Evolutionary conservation across 2,329 filamentous ascomycete genomes (phyloP), one percentile per base, ranked within the genome.

Genomic region (Scedosporium apiospermum): DNA sequence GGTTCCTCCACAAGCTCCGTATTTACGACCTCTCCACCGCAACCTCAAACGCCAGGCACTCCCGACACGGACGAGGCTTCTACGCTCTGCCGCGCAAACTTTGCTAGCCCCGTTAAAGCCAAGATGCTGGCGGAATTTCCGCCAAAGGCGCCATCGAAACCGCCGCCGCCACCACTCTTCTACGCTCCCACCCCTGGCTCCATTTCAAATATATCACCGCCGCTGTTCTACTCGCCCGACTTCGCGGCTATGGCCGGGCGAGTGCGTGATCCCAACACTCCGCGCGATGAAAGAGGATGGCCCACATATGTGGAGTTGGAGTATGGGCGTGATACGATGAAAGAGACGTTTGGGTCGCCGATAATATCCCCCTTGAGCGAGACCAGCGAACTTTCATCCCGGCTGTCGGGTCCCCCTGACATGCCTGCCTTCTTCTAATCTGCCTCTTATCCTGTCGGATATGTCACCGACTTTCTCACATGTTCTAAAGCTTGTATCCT

Each of bases 11-110:
- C 51, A 23, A 27, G 51, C 7, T 55, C 51, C 6, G 23, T 14
- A 14, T 55, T n/a, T 18, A 30, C 23, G 18, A n/a, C 51, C 23
- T 55, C 51, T 5, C 51, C 51, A 14, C 51, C 51, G 2, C 51
- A 27, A 23, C 51, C 51, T 14, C 51, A 23, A 16, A 55, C 51
- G 6, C 55, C 55, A 16, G 14, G 55, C n/a, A 58, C 34, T n/a
- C 55, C 27, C 4, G 26, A 58, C 12, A 58, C 41, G 16, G 12
- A 4, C 10, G 46, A 44, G 4, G 26, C 49, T 21, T 18, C 59
- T n/a, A n/a, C 18, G 4, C 60, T 61, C 60, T 61, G 60, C 60
- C 60, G 49, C 30, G 60, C 60, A 30, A 61, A 61, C 49, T 61
- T 61, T 30, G 60, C 60, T 9, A 61, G 60, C 18, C 60, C 60